Conservation (phyloP, 371 early-diverging fungal genomes). For the Actinomortierella wolfii region DNA sequence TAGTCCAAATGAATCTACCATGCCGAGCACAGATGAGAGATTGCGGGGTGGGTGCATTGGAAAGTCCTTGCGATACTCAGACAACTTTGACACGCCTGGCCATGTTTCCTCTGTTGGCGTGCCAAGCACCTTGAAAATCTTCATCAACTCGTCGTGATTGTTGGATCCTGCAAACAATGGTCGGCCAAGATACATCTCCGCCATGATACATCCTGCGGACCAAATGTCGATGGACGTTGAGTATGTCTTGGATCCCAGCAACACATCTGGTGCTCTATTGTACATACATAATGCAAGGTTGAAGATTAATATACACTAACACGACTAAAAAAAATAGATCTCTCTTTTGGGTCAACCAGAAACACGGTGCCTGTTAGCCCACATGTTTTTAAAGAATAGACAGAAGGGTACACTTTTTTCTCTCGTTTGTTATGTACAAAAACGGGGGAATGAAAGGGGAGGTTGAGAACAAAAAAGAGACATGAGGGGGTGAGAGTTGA, state of each 20-base stretch:
- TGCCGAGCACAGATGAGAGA: constrained; percentile 74
- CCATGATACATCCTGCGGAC: constrained; percentile 99
- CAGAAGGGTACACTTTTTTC: too few relatives aligned
- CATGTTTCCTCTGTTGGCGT: constrained; percentile 86
- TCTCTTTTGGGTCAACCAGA: too few relatives aligned
- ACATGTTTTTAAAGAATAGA: too few relatives aligned
- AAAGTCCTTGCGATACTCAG: constrained; percentile 86
- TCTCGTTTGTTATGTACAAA: too few relatives aligned
- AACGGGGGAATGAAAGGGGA: too few relatives aligned
- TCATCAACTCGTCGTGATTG: constrained; percentile 88
- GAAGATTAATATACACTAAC: too few relatives aligned
- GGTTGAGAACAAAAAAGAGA: too few relatives aligned
- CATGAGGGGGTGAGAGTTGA: too few relatives aligned
- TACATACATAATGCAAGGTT: too few relatives aligned
- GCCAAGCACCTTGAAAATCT: constrained; percentile 89
- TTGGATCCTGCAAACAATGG: constrained; percentile 97
- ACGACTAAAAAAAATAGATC: too few relatives aligned
- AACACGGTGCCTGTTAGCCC: too few relatives aligned
- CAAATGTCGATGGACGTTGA: constrained; percentile 98
- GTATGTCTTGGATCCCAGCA: constrained; percentile 96
- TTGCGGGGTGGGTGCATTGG: constrained; percentile 72
- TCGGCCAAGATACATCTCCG: constrained; percentile 92
- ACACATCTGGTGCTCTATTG: constrained; percentile 93
- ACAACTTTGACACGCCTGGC: constrained; percentile 88
- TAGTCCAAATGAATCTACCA: constrained; percentile 74